These are phyloP conservation scores for Tympanopsis confertula DNA, from an alignment of 2,329 filamentous ascomycete genomes.

Conservation along the genomic window DNA sequence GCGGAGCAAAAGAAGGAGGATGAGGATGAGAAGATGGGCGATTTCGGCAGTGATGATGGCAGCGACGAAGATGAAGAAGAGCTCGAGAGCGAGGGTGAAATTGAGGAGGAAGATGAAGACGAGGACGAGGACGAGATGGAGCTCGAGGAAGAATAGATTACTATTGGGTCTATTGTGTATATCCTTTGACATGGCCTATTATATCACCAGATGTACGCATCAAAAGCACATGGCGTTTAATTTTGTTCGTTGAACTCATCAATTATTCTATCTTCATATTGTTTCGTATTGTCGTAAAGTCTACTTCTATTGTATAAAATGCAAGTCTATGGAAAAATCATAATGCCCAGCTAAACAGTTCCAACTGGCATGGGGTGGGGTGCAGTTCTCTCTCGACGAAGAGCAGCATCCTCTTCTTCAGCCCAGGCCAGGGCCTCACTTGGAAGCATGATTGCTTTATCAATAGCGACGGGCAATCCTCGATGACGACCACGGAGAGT, in stretches of 20 bases:
- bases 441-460: slow-evolving; percentile 36
- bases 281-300: too few relatives aligned
- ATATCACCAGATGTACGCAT: too few relatives aligned
- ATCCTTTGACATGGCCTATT: too few relatives aligned
- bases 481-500: slow-evolving; percentile 7
- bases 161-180: too few relatives aligned
- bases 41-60: slow-evolving; percentile 12
- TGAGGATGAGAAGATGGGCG: slow-evolving; percentile 31
- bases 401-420: background rate
- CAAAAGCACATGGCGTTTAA: too few relatives aligned
- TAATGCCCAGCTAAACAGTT: background rate
- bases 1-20: slow-evolving; percentile 50
- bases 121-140: background rate
- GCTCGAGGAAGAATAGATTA: background rate
- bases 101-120: background rate
- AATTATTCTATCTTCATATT: too few relatives aligned
- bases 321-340: too few relatives aligned
- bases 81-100: background rate
- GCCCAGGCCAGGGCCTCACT: slow-evolving; percentile 6
- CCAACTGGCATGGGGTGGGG: background rate
- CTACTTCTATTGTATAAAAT: too few relatives aligned
- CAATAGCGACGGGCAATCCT: slow-evolving; percentile 35
- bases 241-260: too few relatives aligned
- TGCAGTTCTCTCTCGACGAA: background rate
- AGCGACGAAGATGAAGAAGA: slow-evolving; percentile 6